Base-by-base conservation (phyloP, 345 rosid species). In the Eucalyptus dawsonii region DNA sequence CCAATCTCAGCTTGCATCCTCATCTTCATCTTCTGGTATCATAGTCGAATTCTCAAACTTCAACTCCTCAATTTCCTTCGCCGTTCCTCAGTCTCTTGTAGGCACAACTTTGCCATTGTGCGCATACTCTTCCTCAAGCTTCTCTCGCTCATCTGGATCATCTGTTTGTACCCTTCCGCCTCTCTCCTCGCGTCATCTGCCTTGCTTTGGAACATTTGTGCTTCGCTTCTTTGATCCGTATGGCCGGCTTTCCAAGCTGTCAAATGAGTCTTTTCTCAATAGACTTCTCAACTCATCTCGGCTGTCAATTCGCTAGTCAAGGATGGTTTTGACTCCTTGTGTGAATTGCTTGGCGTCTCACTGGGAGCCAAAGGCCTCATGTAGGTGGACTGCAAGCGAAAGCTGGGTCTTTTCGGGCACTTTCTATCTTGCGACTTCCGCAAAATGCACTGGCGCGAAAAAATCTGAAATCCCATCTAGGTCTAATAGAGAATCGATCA, bases 1-100 rank as follows among this genome's bases (percentile, higher is more conserved):
- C 95, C 94, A 91, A 98, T 98, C 92, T 98, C 99, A 85, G 93
- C 93, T 93, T 95, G 99, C 99, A 98, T 98, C 91, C 99, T 95
- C 92, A 94, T 88, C 95, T 97, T 98, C 99, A 98, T 97, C 69
- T 95, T 95, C 92, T 91, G 95, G 92, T 98, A 88, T 98, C 98
- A 49, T 95, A 95, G 11, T 95, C 5, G 98, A 93, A 89, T 93
- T 93, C 91, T 98, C 98, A 80, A 88, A 93, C 94, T 97, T 95
- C 67, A 98, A 92, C 91, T 98, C 99, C 25, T 97, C 86, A 94
- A 90, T 91, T 95, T 96, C 91, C 94, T 94, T 93, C 96, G 95
- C 89, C 93, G 95, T 85, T 97, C 99, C 90, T 96, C 96, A 0
- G 98, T 95, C 91, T 97, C 99, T 87, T 94, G 94, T 91, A 98